Percentiles rank a stretch among this genome's conserved stretches.
Evolutionary conservation across 2,329 filamentous ascomycete genomes (phyloP).

Genomic region (Albifimbria verrucaria): DNA sequence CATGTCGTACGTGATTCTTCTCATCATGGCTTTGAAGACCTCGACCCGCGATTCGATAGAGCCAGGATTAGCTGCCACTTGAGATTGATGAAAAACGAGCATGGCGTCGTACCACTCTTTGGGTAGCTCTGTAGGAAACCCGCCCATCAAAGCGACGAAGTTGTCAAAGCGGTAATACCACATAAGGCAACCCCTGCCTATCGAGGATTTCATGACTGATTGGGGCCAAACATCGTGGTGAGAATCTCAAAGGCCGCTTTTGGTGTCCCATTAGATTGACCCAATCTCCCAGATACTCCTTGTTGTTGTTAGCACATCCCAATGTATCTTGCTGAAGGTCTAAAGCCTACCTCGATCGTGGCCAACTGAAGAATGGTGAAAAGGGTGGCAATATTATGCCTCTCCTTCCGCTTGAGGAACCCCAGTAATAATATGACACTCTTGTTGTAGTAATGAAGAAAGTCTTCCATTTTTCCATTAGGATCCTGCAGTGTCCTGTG

Average conservation of each 20-base stretch:
- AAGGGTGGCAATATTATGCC: constrained; percentile 70
- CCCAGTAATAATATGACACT: constrained; percentile 75
- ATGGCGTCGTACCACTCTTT: constrained; percentile 74
- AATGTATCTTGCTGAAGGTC: neutral
- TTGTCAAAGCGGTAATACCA: constrained; percentile 93
- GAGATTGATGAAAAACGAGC: constrained; percentile 59
- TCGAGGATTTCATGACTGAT: constrained; percentile 66
- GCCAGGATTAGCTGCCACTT: constrained; percentile 56
- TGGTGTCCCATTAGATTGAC: constrained; percentile 90
- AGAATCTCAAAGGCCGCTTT: constrained; percentile 81
- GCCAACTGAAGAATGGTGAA: constrained; percentile 88
- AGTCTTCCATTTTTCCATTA: constrained; percentile 72
- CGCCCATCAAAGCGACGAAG: constrained; percentile 78
- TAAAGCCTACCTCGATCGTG: constrained; percentile 74
- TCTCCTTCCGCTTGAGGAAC: constrained; percentile 67
- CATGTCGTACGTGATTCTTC: constrained; percentile 76
- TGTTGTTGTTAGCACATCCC: constrained; percentile 3
- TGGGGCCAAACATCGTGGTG: constrained; percentile 74
- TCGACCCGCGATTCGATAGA: constrained; percentile 66
- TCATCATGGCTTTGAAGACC: constrained; percentile 61
- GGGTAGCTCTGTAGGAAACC: constrained; percentile 68
- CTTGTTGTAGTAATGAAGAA: constrained; percentile 86
- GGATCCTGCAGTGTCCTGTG: constrained; percentile 71
- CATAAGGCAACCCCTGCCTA: constrained; percentile 70
- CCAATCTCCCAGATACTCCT: constrained; percentile 97